These are phyloP conservation scores for Ulvella scutata DNA, from an alignment of 139 green algal genomes.

Conservation along the genomic window DNA sequence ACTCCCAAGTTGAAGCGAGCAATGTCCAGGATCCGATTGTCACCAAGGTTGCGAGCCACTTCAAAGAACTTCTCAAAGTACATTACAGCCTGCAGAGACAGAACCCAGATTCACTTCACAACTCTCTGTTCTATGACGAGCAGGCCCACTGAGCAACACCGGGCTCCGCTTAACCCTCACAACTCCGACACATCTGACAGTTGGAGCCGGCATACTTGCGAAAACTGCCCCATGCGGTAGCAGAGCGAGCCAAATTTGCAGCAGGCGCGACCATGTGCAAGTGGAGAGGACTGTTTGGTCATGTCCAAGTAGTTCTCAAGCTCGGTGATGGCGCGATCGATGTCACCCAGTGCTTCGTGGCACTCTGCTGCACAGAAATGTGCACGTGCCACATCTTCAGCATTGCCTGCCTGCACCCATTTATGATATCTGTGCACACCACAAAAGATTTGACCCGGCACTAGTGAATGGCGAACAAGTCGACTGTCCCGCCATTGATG, in stretches of 20 bases:
- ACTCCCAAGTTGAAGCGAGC: constrained; percentile 51
- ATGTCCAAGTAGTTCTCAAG: constrained; percentile 4
- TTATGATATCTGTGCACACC: no score
- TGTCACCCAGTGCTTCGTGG: constrained; percentile 20
- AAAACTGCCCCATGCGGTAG: constrained; percentile 24
- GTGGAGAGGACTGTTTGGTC: constrained; percentile 3
- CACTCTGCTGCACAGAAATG: constrained; percentile 28
- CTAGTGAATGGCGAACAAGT: no score
- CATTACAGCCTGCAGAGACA: constrained; percentile 17
- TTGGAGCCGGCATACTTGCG: neutral
- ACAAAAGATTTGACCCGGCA: no score
- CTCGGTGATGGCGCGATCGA: neutral
- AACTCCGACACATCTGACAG: neutral
- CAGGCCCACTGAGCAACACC: no score
- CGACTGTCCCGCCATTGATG: no score
- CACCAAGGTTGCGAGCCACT: constrained; percentile 28
- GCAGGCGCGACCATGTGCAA: constrained; percentile 37
- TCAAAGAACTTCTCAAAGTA: constrained; percentile 72
- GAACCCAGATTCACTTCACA: no score
- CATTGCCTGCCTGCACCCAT: constrained; percentile 17
- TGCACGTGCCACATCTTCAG: constrained; percentile 32
- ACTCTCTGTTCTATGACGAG: no score
- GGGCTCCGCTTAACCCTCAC: neutral
- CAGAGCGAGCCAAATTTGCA: constrained; percentile 52
- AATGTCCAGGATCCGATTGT: constrained; percentile 37